phyloP scores from a whole-genome alignment of 371 early-diverging fungal species.

The Entomophthora muscae region DNA sequence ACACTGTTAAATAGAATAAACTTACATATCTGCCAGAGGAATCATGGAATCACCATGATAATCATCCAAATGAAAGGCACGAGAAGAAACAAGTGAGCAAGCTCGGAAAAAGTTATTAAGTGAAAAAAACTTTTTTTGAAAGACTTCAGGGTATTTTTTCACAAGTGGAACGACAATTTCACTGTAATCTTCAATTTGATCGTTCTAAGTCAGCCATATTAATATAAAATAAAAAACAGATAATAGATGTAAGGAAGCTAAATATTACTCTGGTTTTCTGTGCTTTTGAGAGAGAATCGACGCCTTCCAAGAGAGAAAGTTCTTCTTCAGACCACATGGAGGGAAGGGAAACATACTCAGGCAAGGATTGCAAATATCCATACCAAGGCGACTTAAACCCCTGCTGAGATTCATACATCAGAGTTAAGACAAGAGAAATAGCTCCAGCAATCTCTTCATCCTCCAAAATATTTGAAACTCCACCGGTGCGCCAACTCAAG shows the following conservation, averaged over 20 bases:
- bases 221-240: no score
- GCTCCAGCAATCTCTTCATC: conserved; percentile 46
- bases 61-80: conserved; percentile 67
- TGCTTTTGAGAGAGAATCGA: conserved; percentile 30
- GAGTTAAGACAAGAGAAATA: conserved; percentile 47
- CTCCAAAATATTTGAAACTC: conserved; percentile 50
- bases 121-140: conserved; percentile 25
- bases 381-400: conserved; percentile 51
- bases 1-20: neutral
- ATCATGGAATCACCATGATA: conserved; percentile 65
- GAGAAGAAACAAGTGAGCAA: conserved; percentile 51
- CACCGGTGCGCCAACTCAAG: conserved; percentile 47
- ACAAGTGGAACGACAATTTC: conserved; percentile 33
- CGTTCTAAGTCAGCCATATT: conserved; percentile 17
- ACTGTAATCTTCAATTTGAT: conserved; percentile 40
- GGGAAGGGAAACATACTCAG: conserved; percentile 3
- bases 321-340: conserved; percentile 31
- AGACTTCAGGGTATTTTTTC: conserved; percentile 29
- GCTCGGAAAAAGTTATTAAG: conserved; percentile 34
- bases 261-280: conserved; percentile 21
- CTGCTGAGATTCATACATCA: conserved; percentile 57
- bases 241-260: no score
- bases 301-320: conserved; percentile 29
- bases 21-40: conserved; percentile 67
- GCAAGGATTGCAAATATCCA: conserved; percentile 33